A percentile compares a stretch with the other conserved stretches of the same genome.
These are phyloP conservation scores for Diaporthe citriasiana DNA, from an alignment of 2,329 filamentous ascomycete genomes.

Conservation along the genomic window DNA sequence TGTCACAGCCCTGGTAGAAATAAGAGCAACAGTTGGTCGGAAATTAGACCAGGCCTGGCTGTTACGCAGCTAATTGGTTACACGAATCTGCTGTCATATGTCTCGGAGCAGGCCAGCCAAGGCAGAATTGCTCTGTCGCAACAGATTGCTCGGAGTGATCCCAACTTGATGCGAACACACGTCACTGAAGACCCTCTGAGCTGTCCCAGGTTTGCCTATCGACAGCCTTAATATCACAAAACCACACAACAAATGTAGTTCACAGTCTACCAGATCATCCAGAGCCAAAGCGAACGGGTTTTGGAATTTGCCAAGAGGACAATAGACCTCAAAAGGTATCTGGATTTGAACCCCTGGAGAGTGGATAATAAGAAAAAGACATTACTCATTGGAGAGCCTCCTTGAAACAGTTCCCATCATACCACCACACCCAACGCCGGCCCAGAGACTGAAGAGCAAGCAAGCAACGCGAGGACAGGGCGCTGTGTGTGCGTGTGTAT, in stretches of 20 bases:
- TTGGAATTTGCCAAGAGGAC: conserved; percentile 1
- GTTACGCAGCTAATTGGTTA: too few species aligned
- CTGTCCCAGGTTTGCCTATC: too few species aligned
- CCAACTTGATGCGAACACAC: too few species aligned
- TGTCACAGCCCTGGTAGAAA: too few species aligned
- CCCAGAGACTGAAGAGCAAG: conserved; percentile 15
- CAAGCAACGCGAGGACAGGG: background rate
- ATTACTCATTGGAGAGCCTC: conserved; percentile 16
- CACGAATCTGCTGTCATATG: too few species aligned
- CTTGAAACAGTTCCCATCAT: background rate
- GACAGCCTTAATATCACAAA: background rate
- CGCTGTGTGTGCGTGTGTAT: background rate
- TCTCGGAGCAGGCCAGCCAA: too few species aligned
- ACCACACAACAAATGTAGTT: background rate
- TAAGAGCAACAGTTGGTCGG: too few species aligned
- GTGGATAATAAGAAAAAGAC: background rate
- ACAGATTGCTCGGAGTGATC: too few species aligned
- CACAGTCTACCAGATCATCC: background rate
- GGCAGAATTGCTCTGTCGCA: too few species aligned
- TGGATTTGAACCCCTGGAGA: background rate
- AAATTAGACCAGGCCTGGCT: too few species aligned
- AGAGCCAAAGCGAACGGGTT: background rate
- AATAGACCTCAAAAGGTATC: background rate
- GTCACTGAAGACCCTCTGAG: too few species aligned
- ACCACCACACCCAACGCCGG: conserved; percentile 19